Evolutionary conservation across 345 rosid genomes (phyloP).

Genomic region (Acer negundo): DNA sequence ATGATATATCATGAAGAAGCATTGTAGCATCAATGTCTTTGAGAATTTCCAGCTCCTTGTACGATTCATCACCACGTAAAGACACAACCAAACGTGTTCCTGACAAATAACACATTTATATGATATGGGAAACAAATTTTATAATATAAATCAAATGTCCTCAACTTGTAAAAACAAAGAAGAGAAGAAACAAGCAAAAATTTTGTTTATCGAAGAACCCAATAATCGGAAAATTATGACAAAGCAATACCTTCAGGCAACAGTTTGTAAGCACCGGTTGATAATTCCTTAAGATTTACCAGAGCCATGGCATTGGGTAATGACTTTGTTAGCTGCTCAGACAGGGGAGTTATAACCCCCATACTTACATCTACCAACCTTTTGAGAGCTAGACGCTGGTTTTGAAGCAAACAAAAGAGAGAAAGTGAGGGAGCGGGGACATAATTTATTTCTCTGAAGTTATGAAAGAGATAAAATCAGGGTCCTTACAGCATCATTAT

Average conservation of each 20-base stretch:
- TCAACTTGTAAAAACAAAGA: not conserved
- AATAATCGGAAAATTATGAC: not conserved
- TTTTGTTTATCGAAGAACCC: constrained; percentile 3
- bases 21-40: constrained; percentile 68
- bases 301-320: constrained; percentile 91
- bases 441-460: not conserved
- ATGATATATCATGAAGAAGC: constrained; percentile 83
- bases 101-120: constrained; percentile 29
- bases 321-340: constrained; percentile 96
- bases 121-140: constrained; percentile 9
- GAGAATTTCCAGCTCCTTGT: constrained; percentile 75
- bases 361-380: constrained; percentile 89
- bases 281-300: constrained; percentile 84
- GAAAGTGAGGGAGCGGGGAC: not conserved
- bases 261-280: constrained; percentile 91
- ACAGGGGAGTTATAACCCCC: constrained; percentile 89
- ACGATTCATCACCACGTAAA: constrained; percentile 78
- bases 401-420: constrained; percentile 14
- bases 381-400: constrained; percentile 89
- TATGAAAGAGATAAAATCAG: constrained; percentile 20
- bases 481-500: constrained; percentile 76
- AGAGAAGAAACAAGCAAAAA: constrained; percentile 9
- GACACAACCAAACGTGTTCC: constrained; percentile 93
- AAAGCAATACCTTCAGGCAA: constrained; percentile 84
- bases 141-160: not conserved